These are phyloP conservation scores for Venturia pyrina DNA, from an alignment of 2,329 filamentous ascomycete genomes.

Conservation along the genomic window DNA sequence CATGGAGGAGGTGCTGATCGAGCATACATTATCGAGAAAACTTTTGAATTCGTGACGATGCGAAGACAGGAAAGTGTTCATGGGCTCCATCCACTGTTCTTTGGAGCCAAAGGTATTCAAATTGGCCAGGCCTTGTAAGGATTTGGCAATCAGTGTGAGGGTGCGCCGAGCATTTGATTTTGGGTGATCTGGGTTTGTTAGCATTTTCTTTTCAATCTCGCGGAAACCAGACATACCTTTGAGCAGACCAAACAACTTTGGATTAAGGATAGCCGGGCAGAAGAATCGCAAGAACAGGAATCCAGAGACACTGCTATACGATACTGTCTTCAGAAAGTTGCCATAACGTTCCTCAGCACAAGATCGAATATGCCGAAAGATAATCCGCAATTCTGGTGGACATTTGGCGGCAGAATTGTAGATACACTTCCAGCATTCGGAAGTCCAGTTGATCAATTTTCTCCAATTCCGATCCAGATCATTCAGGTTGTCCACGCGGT, in stretches of 20 bases:
- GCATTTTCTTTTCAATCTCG: constrained; percentile 1
- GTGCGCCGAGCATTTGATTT: constrained; percentile 75
- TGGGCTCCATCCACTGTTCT: constrained; percentile 98
- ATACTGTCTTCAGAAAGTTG: constrained; percentile 78
- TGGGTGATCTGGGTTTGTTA: constrained; percentile 57
- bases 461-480: constrained; percentile 79
- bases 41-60: constrained; percentile 74
- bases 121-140: constrained; percentile 81
- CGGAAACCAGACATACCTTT: constrained; percentile 41
- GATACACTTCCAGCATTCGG: constrained; percentile 78
- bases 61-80: constrained; percentile 76
- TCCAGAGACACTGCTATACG: constrained; percentile 89
- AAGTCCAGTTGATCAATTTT: constrained; percentile 64
- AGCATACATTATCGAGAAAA: constrained; percentile 79
- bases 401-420: constrained; percentile 62
- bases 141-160: constrained; percentile 85
- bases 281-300: constrained; percentile 94
- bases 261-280: constrained; percentile 90
- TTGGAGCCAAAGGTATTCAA: constrained; percentile 87
- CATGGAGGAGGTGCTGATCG: constrained; percentile 57
- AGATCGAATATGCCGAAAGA: constrained; percentile 83
- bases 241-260: constrained; percentile 82
- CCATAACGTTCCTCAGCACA: constrained; percentile 93
- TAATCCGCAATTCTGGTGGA: constrained; percentile 70
- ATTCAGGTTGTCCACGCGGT: constrained; percentile 54